Percentiles rank a stretch among this genome's conserved stretches.
Conservation (phyloP, 2,329 filamentous ascomycete genomes). For the Aureobasidium sp. region DNA sequence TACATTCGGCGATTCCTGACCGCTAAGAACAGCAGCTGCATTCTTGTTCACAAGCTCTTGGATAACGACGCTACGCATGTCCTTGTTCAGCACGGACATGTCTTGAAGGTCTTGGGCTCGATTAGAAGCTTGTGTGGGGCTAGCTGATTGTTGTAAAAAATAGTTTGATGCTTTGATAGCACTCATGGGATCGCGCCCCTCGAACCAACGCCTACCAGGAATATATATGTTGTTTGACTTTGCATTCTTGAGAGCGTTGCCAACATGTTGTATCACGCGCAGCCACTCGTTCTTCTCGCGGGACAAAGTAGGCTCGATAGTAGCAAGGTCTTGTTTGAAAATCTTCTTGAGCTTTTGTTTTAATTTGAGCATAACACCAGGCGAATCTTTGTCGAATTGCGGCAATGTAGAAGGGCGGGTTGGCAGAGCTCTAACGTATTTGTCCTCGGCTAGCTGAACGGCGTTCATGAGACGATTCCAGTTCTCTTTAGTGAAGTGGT, state of each 20-base stretch:
- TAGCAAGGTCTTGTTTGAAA: background rate
- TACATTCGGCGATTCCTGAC: background rate
- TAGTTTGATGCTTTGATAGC: background rate
- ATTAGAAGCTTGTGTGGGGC: background rate
- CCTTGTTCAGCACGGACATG: background rate
- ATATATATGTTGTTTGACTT: background rate
- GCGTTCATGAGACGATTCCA: background rate
- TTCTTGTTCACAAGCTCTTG: background rate
- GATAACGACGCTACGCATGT: background rate
- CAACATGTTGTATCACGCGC: background rate
- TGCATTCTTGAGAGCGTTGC: background rate
- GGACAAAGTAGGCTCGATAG: background rate
- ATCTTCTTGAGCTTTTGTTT: conserved; percentile 3
- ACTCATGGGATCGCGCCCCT: background rate
- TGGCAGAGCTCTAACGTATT: background rate
- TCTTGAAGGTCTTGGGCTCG: background rate
- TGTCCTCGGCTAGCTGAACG: background rate
- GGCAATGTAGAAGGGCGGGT: background rate
- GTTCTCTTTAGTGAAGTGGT: conserved; percentile 1
- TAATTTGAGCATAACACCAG: background rate
- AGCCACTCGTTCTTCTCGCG: background rate
- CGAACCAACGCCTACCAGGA: background rate
- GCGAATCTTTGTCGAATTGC: background rate
- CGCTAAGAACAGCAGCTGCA: background rate
- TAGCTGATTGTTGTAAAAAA: background rate